Percentiles rank a stretch among this genome's conserved stretches.
phyloP scores from a whole-genome alignment of 2,329 filamentous ascomycete genomes.

The Triangularia setosa region DNA sequence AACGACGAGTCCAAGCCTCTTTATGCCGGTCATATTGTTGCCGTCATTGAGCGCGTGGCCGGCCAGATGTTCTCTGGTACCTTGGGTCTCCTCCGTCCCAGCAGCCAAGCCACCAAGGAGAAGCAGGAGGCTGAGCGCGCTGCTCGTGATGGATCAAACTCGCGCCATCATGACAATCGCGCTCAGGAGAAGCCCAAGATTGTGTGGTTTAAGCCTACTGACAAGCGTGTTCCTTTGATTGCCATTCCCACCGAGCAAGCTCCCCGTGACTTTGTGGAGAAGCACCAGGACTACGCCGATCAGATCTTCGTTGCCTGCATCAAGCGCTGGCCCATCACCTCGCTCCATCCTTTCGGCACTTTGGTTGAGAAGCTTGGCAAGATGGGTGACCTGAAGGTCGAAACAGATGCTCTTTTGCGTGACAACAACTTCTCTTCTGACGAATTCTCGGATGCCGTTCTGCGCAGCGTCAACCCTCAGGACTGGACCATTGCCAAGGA shows the following conservation, averaged over 20 bases:
- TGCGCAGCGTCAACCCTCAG: slow-evolving; percentile 86
- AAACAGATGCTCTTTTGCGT: slow-evolving; percentile 91
- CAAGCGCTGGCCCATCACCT: slow-evolving; percentile 99
- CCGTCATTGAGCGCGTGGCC: slow-evolving; percentile 92
- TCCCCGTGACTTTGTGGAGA: slow-evolving; percentile 95
- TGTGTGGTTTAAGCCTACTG: slow-evolving; percentile 99
- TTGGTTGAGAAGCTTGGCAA: slow-evolving; percentile 94
- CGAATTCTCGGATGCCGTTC: slow-evolving; percentile 93
- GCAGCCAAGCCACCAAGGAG: slow-evolving; percentile 98
- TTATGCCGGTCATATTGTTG: slow-evolving; percentile 94
- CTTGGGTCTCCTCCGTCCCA: slow-evolving; percentile 86
- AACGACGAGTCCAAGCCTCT: slow-evolving; percentile 97
- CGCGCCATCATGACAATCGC: slow-evolving; percentile 72
- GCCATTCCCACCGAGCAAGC: slow-evolving; percentile 98
- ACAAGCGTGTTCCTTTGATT: slow-evolving; percentile 97
- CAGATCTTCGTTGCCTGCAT: slow-evolving; percentile 98
- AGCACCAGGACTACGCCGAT: slow-evolving; percentile 95
- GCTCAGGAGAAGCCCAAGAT: slow-evolving; percentile 98
- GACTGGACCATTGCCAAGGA: slow-evolving; percentile 88
- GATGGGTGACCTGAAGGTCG: slow-evolving; percentile 96
- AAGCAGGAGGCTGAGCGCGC: slow-evolving; percentile 97
- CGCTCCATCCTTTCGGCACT: slow-evolving; percentile 97
- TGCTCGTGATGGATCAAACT: slow-evolving; percentile 74
- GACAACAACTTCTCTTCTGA: slow-evolving; percentile 99
- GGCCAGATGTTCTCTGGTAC: slow-evolving; percentile 99